Evolutionary conservation across 1,284 basidiomycete species (phyloP).

Genomic region (Lignosus rhinocerotis): DNA sequence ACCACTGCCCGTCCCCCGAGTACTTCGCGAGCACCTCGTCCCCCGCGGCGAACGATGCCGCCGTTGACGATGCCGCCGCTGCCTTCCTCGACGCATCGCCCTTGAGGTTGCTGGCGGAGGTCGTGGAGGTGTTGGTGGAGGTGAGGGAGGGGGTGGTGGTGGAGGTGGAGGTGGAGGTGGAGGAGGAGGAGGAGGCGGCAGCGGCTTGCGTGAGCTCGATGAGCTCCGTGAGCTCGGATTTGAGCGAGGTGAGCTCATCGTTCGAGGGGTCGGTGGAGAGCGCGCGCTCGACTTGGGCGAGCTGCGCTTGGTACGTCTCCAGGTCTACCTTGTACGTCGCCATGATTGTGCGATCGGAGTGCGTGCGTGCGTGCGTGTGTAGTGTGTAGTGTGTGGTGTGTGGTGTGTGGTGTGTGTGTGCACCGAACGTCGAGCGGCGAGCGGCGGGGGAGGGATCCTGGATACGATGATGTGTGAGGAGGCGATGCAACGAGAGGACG

Average conservation of each 20-base stretch:
- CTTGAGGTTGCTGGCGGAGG: no score
- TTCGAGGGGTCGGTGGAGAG: constrained; percentile 85
- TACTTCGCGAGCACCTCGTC: constrained; percentile 94
- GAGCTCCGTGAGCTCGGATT: constrained; percentile 86
- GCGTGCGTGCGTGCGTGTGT: neutral
- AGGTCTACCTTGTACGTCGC: constrained; percentile 66
- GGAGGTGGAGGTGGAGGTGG: no score
- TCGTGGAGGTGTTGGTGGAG: no score
- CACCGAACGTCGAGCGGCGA: no score
- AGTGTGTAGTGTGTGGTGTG: neutral
- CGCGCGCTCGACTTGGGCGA: constrained; percentile 87
- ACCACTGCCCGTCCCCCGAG: constrained; percentile 86
- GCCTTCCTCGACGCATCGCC: constrained; percentile 54
- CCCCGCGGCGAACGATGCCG: constrained; percentile 74
- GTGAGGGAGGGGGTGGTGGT: no score
- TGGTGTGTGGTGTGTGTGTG: no score
- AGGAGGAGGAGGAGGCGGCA: no score
- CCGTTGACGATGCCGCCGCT: constrained; percentile 33
- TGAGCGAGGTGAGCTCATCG: constrained; percentile 73
- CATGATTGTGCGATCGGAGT: constrained; percentile 42
- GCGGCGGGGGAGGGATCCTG: no score
- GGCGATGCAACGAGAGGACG: no score
- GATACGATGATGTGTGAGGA: no score
- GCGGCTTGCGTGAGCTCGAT: constrained; percentile 83
- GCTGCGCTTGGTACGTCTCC: constrained; percentile 87